Conservation (phyloP, 305 asterid genomes). For the Ilex paraguariensis region DNA sequence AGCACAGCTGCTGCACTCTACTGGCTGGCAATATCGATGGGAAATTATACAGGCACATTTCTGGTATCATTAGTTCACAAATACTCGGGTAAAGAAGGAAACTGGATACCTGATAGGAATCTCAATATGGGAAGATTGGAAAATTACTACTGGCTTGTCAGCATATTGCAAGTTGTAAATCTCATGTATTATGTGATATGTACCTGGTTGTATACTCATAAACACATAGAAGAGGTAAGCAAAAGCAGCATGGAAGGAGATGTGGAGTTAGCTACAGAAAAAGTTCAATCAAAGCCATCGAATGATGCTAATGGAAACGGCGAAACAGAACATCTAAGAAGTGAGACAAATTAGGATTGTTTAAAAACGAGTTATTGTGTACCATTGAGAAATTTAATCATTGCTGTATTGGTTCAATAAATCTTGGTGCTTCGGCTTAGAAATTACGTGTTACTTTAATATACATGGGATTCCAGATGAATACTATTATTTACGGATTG, state of each 20-base stretch:
- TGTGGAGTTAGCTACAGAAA: background rate
- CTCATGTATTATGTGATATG: background rate
- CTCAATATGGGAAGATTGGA: background rate
- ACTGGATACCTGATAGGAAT: conserved; percentile 5
- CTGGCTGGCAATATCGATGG: background rate
- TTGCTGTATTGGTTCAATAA: too few relatives aligned
- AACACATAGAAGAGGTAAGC: background rate
- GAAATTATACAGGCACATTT: background rate
- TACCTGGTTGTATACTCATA: background rate
- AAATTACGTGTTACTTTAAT: too few relatives aligned
- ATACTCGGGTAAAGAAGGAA: background rate
- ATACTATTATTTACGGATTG: too few relatives aligned
- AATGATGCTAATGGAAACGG: background rate
- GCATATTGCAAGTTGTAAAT: background rate
- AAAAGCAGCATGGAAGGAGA: background rate
- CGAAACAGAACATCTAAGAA: background rate
- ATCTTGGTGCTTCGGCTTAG: too few relatives aligned
- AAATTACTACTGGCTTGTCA: background rate
- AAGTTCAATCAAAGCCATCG: background rate
- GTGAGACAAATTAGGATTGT: too few relatives aligned
- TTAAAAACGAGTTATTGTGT: too few relatives aligned
- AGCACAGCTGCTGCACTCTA: conserved; percentile 10
- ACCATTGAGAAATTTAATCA: too few relatives aligned
- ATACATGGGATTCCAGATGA: too few relatives aligned
- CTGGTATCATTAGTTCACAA: background rate